phyloP scores from a whole-genome alignment of 2,329 filamentous ascomycete genomes.

The Phialemoniopsis sp. region DNA sequence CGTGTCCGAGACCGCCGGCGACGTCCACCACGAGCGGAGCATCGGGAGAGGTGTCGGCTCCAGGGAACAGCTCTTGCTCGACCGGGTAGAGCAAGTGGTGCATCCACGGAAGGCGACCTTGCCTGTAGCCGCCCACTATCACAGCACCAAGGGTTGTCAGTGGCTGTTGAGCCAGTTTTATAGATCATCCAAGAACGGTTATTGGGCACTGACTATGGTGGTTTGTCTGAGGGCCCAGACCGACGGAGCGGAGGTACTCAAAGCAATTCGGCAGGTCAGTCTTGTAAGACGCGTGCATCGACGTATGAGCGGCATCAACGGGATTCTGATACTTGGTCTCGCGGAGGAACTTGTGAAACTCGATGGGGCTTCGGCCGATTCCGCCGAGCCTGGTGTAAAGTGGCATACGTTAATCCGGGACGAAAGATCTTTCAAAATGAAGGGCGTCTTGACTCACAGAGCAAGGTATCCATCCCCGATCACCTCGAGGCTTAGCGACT shows the following conservation, averaged over 20 bases:
- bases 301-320: no score
- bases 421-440: no score
- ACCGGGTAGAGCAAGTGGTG: constrained; percentile 23
- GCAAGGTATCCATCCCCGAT: constrained; percentile 25
- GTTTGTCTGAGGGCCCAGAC: constrained; percentile 9
- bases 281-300: constrained; percentile 7
- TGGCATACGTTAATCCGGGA: no score
- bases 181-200: no score
- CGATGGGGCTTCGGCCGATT: no score
- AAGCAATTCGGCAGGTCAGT: constrained; percentile 11
- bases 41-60: constrained; percentile 14
- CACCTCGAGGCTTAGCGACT: constrained; percentile 21
- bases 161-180: no score
- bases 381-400: no score
- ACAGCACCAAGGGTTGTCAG: no score
- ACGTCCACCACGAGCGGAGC: constrained; percentile 26
- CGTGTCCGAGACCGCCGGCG: constrained; percentile 27
- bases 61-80: constrained; percentile 21
- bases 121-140: constrained; percentile 22
- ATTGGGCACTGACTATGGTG: constrained; percentile 17
- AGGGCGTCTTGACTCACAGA: no score
- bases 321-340: no score
- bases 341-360: no score
- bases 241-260: no score
- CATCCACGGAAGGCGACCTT: constrained; percentile 28